Evolutionary conservation across 495 filamentous ascomycete species (phyloP), one percentile per base, ranked within the genome.

Genomic region (Chaetomium cochliodes): DNA sequence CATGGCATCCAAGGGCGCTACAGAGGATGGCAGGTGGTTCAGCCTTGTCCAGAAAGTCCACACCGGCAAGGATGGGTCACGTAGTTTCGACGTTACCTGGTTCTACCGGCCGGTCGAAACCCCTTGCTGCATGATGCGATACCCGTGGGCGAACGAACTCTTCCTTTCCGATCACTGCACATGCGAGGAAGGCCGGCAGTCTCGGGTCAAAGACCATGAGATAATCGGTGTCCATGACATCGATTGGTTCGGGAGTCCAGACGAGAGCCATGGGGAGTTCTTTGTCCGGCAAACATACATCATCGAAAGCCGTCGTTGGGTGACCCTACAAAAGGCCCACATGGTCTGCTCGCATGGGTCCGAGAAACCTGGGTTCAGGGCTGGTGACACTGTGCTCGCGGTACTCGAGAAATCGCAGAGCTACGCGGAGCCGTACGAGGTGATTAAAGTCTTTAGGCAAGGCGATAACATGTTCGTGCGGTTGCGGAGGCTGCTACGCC

Each of bases 81-180:
- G 66, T 18, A 70, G 70, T 28, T 82, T 92, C 11, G 79, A 87
- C 53, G 82, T 90, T 5, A 80, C 88, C 4, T 93, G 90, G 90
- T 69, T 92, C 0, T 93, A 93, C 68, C 77, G 81, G 15, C 82
- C 89, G 1, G 75, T 79, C 4, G 88, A 92, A 39, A 92, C 89
- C 4, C 84, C 82, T 0, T 87, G 90, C 59, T 79, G 79, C 3
- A 75, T 80, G 16, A 85, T 85, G 76, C 77, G 79, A 20, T 93
- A 92, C 68, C 88, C 88, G 2, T 85, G 81, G 68, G 62, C 73
- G 0, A 88, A 91, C 63, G 90, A 93, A 70, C 73, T 92, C 0
- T 93, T 93, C 70, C 75, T 93, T 11, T 90, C 88, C 0, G 85
- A 92, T 67, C 85, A 92, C 63, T 93, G 90, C 73, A 87, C 86